Conservation (phyloP, 2,329 filamentous ascomycete species). For the Macroventuria anomochaeta region DNA sequence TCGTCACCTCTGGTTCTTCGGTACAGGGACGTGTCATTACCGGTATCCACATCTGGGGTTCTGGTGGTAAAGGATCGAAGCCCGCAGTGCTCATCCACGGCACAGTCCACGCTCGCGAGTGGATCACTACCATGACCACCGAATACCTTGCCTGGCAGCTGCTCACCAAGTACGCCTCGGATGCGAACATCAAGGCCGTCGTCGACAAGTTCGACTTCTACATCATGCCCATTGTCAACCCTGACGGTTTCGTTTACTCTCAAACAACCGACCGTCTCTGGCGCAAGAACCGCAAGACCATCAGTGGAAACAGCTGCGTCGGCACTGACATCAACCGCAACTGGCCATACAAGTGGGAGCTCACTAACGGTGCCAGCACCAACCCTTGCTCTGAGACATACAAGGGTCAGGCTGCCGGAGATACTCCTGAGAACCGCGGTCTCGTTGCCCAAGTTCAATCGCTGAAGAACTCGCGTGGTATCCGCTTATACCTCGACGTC, state of each 20-base stretch:
- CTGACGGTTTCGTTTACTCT: slow-evolving; percentile 46
- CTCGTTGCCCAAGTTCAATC: slow-evolving; percentile 53
- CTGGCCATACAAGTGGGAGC: slow-evolving; percentile 49
- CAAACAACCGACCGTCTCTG: slow-evolving; percentile 50
- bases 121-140: slow-evolving; percentile 45
- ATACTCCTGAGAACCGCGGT: slow-evolving; percentile 43
- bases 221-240: slow-evolving; percentile 35
- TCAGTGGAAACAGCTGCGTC: slow-evolving; percentile 40
- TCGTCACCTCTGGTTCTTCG: slow-evolving; percentile 43
- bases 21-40: slow-evolving; percentile 42
- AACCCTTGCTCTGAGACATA: slow-evolving; percentile 48
- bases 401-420: slow-evolving; percentile 43
- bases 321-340: slow-evolving; percentile 51
- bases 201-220: slow-evolving; percentile 49
- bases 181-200: slow-evolving; percentile 41
- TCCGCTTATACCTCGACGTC: slow-evolving; percentile 69
- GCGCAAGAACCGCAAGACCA: slow-evolving; percentile 50
- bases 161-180: slow-evolving; percentile 43
- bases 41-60: slow-evolving; percentile 50
- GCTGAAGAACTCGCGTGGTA: slow-evolving; percentile 54
- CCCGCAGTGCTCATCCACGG: slow-evolving; percentile 45
- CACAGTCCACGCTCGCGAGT: slow-evolving; percentile 47
- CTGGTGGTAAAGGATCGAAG: slow-evolving; percentile 46
- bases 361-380: slow-evolving; percentile 44
- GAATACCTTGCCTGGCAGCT: slow-evolving; percentile 40